A percentile compares a stretch with the other conserved stretches of the same genome.
Evolutionary conservation across 208 protist species (phyloP).

Genomic region (Acanthamoeba royreba): DNA sequence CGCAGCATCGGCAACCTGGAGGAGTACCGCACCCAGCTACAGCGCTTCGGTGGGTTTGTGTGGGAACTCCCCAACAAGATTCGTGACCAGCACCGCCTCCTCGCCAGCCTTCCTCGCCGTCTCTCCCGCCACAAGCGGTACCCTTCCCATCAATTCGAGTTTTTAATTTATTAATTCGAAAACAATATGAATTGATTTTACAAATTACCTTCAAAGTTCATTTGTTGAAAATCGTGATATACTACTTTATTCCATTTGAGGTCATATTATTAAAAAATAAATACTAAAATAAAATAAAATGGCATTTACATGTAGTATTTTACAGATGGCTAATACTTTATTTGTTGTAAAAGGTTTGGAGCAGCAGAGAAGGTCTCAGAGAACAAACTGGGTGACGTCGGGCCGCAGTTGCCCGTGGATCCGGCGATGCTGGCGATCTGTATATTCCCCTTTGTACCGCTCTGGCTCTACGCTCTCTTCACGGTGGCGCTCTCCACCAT

Average conservation of each 20-base stretch:
- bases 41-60: background rate
- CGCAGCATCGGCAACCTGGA: background rate
- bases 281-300: no score
- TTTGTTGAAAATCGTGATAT: no score
- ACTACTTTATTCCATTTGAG: no score
- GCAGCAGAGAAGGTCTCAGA: background rate
- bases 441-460: background rate
- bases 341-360: no score
- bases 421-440: background rate
- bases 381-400: conserved; percentile 4
- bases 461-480: conserved; percentile 25
- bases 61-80: background rate
- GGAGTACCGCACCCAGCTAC: background rate
- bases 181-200: background rate
- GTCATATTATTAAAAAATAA: no score
- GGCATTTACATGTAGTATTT: no score
- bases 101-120: background rate
- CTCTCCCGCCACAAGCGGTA: background rate
- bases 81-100: background rate
- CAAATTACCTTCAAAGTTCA: no score
- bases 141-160: background rate
- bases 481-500: background rate
- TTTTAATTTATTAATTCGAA: background rate
- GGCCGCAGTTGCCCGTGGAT: background rate
- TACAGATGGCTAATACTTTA: no score